Percentiles rank a stretch among this genome's conserved stretches.
phyloP scores from a whole-genome alignment of 2,329 filamentous ascomycete genomes.

The Talaromyces rugulosus region DNA sequence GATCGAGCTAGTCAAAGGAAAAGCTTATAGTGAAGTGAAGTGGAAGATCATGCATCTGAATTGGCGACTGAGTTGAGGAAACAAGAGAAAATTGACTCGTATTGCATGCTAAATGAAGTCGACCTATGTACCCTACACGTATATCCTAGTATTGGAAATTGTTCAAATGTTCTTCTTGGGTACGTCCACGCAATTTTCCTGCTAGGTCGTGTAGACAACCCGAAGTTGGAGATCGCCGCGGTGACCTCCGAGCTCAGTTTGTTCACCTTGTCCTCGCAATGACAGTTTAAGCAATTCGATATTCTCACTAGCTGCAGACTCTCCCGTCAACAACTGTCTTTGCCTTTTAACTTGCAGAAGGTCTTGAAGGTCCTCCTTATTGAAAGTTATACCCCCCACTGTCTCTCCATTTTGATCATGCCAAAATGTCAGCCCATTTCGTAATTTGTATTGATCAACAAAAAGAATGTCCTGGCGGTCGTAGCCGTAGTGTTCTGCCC shows the following conservation, averaged over 20 bases:
- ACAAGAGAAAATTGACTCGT: neutral
- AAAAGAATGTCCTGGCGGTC: constrained; percentile 2
- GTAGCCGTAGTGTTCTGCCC: constrained; percentile 17
- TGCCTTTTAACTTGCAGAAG: constrained; percentile 1
- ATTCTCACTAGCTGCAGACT: neutral
- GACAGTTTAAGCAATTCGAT: constrained; percentile 6
- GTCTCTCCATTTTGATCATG: neutral
- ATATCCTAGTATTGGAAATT: neutral
- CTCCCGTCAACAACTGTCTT: neutral
- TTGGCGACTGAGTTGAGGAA: too few relatives aligned
- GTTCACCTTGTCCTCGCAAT: neutral
- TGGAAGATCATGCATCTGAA: too few relatives aligned
- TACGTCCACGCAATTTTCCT: neutral
- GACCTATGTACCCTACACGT: neutral
- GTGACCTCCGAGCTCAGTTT: neutral
- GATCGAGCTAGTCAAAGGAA: too few relatives aligned
- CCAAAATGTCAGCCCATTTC: neutral
- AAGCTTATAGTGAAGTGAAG: too few relatives aligned
- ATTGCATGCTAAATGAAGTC: neutral
- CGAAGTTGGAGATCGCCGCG: constrained; percentile 3
- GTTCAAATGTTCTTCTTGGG: too few relatives aligned
- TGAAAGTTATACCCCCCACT: neutral
- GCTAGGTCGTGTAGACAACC: constrained; percentile 4
- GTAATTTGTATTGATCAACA: neutral
- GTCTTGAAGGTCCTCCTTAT: constrained; percentile 3